phyloP scores from a whole-genome alignment of 805 yeast species.

The Candida golubevii region DNA sequence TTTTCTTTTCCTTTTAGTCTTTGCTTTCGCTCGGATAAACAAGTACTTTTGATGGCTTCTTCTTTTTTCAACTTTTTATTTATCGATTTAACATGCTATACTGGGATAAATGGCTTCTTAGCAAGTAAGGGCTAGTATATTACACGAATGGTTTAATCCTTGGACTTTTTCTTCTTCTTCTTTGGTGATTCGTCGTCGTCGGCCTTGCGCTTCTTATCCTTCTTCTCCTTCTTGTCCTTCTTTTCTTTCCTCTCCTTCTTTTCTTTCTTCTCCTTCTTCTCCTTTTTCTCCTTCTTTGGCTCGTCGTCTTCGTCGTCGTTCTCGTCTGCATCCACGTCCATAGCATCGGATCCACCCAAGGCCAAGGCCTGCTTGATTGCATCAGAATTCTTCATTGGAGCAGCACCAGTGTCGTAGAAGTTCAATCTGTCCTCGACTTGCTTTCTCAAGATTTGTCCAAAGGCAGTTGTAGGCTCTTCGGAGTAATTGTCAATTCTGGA shows the following conservation, averaged over 20 bases:
- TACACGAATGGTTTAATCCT: slow-evolving; percentile 27
- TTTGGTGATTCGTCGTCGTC: slow-evolving; percentile 35
- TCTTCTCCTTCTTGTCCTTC: slow-evolving; percentile 26
- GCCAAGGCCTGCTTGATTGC: slow-evolving; percentile 91
- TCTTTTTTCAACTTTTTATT: neutral
- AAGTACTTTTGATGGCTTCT: no score
- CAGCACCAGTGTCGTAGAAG: slow-evolving; percentile 93
- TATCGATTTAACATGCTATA: slow-evolving; percentile 17
- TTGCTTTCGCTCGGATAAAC: no score
- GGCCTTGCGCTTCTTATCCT: slow-evolving; percentile 31
- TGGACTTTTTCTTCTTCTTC: slow-evolving; percentile 44
- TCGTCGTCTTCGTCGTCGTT: slow-evolving; percentile 26
- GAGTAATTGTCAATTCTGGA: slow-evolving; percentile 97
- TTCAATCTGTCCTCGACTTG: slow-evolving; percentile 97
- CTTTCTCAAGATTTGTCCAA: slow-evolving; percentile 86
- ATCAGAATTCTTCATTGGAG: slow-evolving; percentile 93
- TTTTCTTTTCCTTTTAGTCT: neutral
- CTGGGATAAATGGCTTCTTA: slow-evolving; percentile 9
- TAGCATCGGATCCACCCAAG: slow-evolving; percentile 49
- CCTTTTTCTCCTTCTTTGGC: slow-evolving; percentile 32
- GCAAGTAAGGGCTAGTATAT: slow-evolving; percentile 2
- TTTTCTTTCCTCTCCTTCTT: slow-evolving; percentile 35
- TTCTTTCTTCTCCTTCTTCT: slow-evolving; percentile 25
- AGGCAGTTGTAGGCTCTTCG: slow-evolving; percentile 86
- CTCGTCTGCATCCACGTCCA: slow-evolving; percentile 21